These are phyloP conservation scores for Hericium erinaceus DNA, from an alignment of 768 basidiomycete species.

Conservation along the genomic window DNA sequence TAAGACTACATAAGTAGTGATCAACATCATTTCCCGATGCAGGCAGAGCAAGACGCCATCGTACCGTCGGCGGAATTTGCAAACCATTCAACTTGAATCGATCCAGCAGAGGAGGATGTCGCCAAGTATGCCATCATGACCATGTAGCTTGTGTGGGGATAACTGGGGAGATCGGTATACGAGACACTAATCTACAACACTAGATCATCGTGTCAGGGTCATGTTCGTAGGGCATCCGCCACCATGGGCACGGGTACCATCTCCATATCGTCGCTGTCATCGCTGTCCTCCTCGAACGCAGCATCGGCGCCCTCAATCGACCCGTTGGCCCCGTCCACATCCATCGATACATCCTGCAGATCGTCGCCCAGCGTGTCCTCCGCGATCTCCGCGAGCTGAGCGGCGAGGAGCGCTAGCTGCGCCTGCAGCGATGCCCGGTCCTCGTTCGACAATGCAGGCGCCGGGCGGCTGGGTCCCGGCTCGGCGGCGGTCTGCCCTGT, in stretches of 20 bases:
- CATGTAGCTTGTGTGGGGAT: neutral
- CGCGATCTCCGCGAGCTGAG: slow-evolving; percentile 61
- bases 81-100: too few relatives aligned
- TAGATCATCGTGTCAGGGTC: neutral
- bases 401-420: slow-evolving; percentile 62
- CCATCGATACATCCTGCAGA: slow-evolving; percentile 3
- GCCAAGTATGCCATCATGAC: neutral
- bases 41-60: too few relatives aligned
- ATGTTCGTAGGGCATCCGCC: neutral
- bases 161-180: neutral
- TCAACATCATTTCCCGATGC: too few relatives aligned
- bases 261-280: slow-evolving; percentile 23
- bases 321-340: slow-evolving; percentile 5
- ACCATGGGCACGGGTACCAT: slow-evolving; percentile 16
- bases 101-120: neutral
- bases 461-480: slow-evolving; percentile 4
- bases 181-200: neutral
- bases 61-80: too few relatives aligned
- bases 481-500: slow-evolving; percentile 4
- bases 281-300: slow-evolving; percentile 2
- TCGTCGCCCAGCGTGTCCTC: slow-evolving; percentile 22
- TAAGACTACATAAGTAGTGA: too few relatives aligned
- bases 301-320: neutral
- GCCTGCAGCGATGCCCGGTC: slow-evolving; percentile 64
- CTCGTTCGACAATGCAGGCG: slow-evolving; percentile 27